Base-by-base conservation (phyloP, 371 early-diverging fungal species). In the Mortierella sp. region DNA sequence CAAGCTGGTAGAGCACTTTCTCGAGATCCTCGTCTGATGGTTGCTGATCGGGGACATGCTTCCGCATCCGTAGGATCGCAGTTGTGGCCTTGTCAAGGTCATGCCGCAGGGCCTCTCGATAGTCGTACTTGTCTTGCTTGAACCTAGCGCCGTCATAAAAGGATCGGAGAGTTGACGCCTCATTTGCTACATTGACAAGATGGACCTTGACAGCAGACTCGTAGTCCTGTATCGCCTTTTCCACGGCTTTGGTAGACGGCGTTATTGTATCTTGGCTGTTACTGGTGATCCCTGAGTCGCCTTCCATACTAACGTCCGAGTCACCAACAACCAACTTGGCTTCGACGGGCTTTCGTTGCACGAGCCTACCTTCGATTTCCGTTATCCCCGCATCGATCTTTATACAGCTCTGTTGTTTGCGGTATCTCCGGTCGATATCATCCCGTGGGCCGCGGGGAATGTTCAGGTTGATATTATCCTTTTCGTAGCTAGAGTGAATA, bases 91-190 rank as follows among this genome's bases (percentile, higher is more conserved):
- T 66, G 45, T 66, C 66, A 57, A 66, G 66, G 45, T 66, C 66
- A 57, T 66, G 58, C 45, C 66, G 66, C 58, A 57, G 31, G 31
- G 45, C 66, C 57, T 66, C 66, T 57, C 47, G 57, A 57, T 66
- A 66, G 32, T 58, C 45, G 57, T 57, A 66, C 40, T 42, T 56
- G 47, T 66, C 66, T 66, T 66, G 66, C 43, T 66, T 66, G 58
- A 66, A 66, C 58, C 66, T 66, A 45, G 45, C 9, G 58, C 66
- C n/a, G 57, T 58, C 45, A 66, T 66, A 66, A 57, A 57, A 57
- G 32, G 66, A 66, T 58, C 58, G 47, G 66, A 66, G 66, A 57
- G 42, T 57, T 43, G 66, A 66, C 32, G 66, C 66, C 66, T 66
- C 57, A 31, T 57, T 64, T 58, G 56, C 58, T 58, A 31, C 56